Evolutionary conservation across 2,329 filamentous ascomycete genomes (phyloP).

Genomic region (Exophiala sp.): DNA sequence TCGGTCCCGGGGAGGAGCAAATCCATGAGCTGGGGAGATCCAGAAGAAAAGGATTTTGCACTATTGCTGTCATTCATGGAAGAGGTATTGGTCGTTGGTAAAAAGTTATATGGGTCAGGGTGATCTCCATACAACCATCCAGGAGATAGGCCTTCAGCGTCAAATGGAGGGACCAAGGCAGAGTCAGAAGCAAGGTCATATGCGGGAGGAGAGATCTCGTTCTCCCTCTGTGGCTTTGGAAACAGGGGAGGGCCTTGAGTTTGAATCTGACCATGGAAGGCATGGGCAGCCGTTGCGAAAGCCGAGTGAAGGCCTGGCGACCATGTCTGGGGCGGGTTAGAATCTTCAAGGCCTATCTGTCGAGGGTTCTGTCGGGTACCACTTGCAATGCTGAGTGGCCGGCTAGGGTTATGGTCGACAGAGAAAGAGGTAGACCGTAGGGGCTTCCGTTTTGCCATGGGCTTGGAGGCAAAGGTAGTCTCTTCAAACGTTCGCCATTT

Average conservation of each 20-base stretch:
- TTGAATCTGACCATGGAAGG: slow-evolving; percentile 13
- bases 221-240: slow-evolving; percentile 2
- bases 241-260: slow-evolving; percentile 1
- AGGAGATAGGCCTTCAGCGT: slow-evolving; percentile 16
- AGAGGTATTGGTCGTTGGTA: slow-evolving; percentile 29
- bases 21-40: slow-evolving; percentile 46
- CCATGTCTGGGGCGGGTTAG: slow-evolving; percentile 17
- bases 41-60: slow-evolving; percentile 37
- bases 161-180: slow-evolving; percentile 16
- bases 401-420: slow-evolving; percentile 33
- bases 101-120: slow-evolving; percentile 34
- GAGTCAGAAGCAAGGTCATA: slow-evolving; percentile 10
- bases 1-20: slow-evolving; percentile 46
- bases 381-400: slow-evolving; percentile 17
- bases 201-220: not conserved
- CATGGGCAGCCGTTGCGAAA: slow-evolving; percentile 21
- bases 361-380: not conserved
- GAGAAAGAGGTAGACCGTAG: slow-evolving; percentile 18
- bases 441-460: slow-evolving; percentile 38
- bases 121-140: slow-evolving; percentile 10
- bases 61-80: slow-evolving; percentile 27
- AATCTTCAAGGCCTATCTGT: not conserved
- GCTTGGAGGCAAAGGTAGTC: slow-evolving; percentile 45
- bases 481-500: slow-evolving; percentile 69
- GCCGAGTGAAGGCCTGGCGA: slow-evolving; percentile 25